Percentiles rank a stretch among this genome's conserved stretches.
Evolutionary conservation across 2,329 filamentous ascomycete genomes (phyloP).

Genomic region (Paracamarosporium sp.): DNA sequence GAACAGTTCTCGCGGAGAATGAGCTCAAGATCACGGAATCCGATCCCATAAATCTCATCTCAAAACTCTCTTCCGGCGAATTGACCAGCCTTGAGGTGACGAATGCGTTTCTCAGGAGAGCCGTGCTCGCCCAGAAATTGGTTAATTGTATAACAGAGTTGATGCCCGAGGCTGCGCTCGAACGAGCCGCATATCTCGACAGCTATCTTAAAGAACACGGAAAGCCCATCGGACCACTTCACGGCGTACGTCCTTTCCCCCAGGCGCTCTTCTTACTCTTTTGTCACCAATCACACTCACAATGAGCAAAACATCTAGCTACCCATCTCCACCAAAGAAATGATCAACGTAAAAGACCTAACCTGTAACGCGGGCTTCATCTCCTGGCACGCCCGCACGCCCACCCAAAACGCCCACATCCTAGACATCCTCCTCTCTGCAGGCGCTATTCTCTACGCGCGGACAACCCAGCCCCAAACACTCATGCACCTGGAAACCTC

Average conservation of each 20-base stretch:
- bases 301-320: neutral
- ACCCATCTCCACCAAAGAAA: constrained; percentile 59
- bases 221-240: constrained; percentile 51
- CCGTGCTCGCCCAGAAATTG: constrained; percentile 60
- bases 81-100: constrained; percentile 55
- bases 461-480: constrained; percentile 63
- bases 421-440: constrained; percentile 35
- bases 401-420: constrained; percentile 20
- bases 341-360: constrained; percentile 56
- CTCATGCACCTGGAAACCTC: constrained; percentile 61
- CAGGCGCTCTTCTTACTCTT: too few relatives aligned
- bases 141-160: constrained; percentile 63
- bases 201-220: constrained; percentile 39
- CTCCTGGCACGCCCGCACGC: constrained; percentile 45
- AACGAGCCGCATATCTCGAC: constrained; percentile 27
- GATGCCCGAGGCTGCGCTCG: constrained; percentile 27
- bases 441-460: constrained; percentile 59
- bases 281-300: neutral
- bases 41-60: constrained; percentile 52
- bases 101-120: constrained; percentile 62
- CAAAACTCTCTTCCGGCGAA: constrained; percentile 52
- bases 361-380: constrained; percentile 59
- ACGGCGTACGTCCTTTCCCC: constrained; percentile 46
- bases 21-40: constrained; percentile 60
- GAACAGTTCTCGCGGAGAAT: constrained; percentile 52